Percentiles rank a stretch among this genome's conserved stretches.
Conservation (phyloP, 2,329 filamentous ascomycete genomes). For the Phialophora macrospora region DNA sequence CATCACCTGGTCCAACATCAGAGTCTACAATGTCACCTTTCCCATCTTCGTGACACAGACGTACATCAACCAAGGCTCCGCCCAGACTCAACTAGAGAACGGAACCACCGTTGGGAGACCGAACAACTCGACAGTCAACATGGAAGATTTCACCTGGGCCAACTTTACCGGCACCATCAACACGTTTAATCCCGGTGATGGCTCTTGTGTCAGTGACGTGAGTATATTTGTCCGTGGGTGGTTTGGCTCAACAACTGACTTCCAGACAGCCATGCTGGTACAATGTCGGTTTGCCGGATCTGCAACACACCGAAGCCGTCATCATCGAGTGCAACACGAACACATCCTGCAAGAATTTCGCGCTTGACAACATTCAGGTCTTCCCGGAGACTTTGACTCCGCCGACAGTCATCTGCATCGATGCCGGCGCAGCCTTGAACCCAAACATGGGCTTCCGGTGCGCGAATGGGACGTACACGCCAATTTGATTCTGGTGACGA, state of each 20-base stretch:
- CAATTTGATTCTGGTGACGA: constrained; percentile 6
- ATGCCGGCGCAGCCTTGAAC: constrained; percentile 45
- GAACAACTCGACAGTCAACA: constrained; percentile 49
- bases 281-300: constrained; percentile 46
- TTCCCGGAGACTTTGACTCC: constrained; percentile 43
- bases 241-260: neutral
- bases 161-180: constrained; percentile 52
- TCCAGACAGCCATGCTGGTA: constrained; percentile 50
- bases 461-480: constrained; percentile 44
- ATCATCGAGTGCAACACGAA: constrained; percentile 52
- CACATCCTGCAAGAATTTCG: constrained; percentile 47
- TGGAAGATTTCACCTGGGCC: constrained; percentile 52
- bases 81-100: constrained; percentile 41
- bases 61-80: constrained; percentile 50
- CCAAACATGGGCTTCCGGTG: constrained; percentile 46
- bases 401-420: constrained; percentile 45
- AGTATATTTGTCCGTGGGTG: constrained; percentile 7
- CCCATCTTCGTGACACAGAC: constrained; percentile 56
- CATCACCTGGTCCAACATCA: constrained; percentile 53
- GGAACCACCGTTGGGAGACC: constrained; percentile 40
- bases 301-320: constrained; percentile 50
- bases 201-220: constrained; percentile 48
- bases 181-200: constrained; percentile 50
- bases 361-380: constrained; percentile 43
- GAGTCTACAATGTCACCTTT: constrained; percentile 52